A percentile compares a stretch with the other conserved stretches of the same genome.
Conservation (phyloP, 495 filamentous ascomycete genomes). For the Annulohypoxylon bovei region DNA sequence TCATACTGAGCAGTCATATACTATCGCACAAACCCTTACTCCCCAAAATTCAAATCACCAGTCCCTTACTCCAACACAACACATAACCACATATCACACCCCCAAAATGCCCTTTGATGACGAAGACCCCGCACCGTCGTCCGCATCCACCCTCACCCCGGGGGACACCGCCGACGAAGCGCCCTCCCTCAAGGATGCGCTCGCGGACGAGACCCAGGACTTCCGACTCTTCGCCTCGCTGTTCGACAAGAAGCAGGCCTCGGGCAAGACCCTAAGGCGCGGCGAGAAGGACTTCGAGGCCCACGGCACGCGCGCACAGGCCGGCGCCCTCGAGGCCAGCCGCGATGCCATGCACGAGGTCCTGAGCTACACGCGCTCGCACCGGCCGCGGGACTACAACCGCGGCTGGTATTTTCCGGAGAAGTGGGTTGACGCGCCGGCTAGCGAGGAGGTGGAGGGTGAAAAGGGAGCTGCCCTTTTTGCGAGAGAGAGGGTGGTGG, state of each 20-base stretch:
- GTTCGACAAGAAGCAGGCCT: conserved; percentile 55
- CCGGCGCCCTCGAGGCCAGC: conserved; percentile 76
- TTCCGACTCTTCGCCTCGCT: conserved; percentile 77
- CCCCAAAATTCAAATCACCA: background rate
- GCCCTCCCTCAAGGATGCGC: conserved; percentile 53
- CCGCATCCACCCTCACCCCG: conserved; percentile 18
- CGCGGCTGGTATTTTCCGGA: conserved; percentile 67
- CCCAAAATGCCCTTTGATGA: conserved; percentile 56
- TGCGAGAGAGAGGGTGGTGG: conserved; percentile 59
- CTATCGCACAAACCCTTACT: background rate
- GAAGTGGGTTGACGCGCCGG: conserved; percentile 50
- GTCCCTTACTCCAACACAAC: background rate
- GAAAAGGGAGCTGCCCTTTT: conserved; percentile 51
- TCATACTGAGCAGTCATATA: background rate
- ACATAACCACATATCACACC: background rate
- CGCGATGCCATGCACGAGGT: conserved; percentile 92
- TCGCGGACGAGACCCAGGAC: conserved; percentile 86
- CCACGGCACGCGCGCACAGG: conserved; percentile 85
- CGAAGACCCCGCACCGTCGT: conserved; percentile 49
- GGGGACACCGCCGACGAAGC: conserved; percentile 33
- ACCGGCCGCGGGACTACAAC: conserved; percentile 63
- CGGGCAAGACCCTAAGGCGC: conserved; percentile 56
- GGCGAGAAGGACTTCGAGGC: conserved; percentile 98
- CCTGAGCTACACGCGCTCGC: conserved; percentile 74
- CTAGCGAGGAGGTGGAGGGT: conserved; percentile 31